A percentile compares a stretch with the other conserved stretches of the same genome.
Evolutionary conservation across 208 protist species (phyloP).

Genomic region (Trypanosoma mega): DNA sequence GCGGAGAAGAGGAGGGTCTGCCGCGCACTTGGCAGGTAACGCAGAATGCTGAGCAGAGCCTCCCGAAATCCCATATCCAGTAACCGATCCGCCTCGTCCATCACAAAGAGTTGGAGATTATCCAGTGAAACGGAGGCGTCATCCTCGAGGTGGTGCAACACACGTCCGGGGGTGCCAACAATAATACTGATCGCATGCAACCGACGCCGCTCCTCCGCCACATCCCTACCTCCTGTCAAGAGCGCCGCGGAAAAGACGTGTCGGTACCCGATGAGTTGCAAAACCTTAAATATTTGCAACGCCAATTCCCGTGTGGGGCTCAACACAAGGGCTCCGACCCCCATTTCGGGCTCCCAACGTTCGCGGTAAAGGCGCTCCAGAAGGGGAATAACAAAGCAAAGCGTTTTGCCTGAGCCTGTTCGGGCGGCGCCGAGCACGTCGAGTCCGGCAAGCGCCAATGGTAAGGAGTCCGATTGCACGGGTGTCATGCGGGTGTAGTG

Average conservation of each 20-base stretch:
- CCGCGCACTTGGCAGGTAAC: constrained; percentile 79
- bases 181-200: constrained; percentile 97
- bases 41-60: constrained; percentile 93
- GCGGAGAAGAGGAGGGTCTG: constrained; percentile 99
- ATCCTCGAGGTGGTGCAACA: constrained; percentile 99
- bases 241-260: constrained; percentile 95
- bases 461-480: constrained; percentile 95
- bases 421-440: constrained; percentile 99
- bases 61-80: constrained; percentile 98
- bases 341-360: constrained; percentile 90
- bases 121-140: constrained; percentile 87
- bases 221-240: constrained; percentile 98
- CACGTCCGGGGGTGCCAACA: constrained; percentile 97
- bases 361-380: constrained; percentile 92
- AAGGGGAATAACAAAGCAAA: constrained; percentile 98
- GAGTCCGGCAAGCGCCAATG: constrained; percentile 92
- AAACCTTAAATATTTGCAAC: constrained; percentile 99
- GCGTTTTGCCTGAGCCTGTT: constrained; percentile 98
- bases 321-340: constrained; percentile 97
- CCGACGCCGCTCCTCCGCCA: constrained; percentile 92
- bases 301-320: constrained; percentile 98
- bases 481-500: constrained; percentile 95
- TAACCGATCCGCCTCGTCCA: constrained; percentile 99
- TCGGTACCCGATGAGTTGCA: constrained; percentile 92
- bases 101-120: constrained; percentile 96